These are phyloP conservation scores for Aaosphaeria arxii DNA, from an alignment of 2,329 filamentous ascomycete genomes.

Conservation along the genomic window DNA sequence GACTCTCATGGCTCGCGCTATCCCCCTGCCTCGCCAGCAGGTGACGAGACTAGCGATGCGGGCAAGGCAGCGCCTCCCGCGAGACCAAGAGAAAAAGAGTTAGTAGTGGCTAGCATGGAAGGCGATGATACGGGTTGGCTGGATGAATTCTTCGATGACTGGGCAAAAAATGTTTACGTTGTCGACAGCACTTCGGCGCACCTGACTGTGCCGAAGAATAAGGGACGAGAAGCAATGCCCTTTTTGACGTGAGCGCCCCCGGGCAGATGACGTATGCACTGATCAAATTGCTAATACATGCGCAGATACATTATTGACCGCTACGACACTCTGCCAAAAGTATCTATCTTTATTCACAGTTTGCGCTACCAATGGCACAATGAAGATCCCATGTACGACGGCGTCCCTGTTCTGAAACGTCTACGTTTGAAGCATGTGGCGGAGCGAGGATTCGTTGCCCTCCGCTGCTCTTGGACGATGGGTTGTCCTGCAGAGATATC, in stretches of 20 bases:
- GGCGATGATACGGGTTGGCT: conserved; percentile 33
- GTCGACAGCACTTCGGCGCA: conserved; percentile 34
- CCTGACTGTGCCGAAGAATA: conserved; percentile 41
- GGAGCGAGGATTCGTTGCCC: conserved; percentile 47
- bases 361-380: conserved; percentile 44
- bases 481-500: conserved; percentile 49
- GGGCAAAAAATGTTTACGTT: conserved; percentile 36
- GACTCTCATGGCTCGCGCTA: neutral
- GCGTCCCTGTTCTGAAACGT: conserved; percentile 42
- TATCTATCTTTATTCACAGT: conserved; percentile 34
- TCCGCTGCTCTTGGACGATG: conserved; percentile 49
- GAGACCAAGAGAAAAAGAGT: conserved; percentile 14
- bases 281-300: conserved; percentile 1
- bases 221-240: conserved; percentile 44
- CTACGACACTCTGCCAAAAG: conserved; percentile 32
- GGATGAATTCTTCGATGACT: conserved; percentile 22
- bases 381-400: conserved; percentile 48
- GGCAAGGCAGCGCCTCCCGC: neutral
- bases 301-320: conserved; percentile 34
- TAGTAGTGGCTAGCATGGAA: conserved; percentile 27
- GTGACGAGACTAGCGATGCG: neutral
- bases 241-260: conserved; percentile 37
- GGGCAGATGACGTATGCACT: neutral
- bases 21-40: neutral
- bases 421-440: conserved; percentile 45